Percentiles rank a stretch among this genome's conserved stretches.
These are phyloP conservation scores for Rhodamnia argentea DNA, from an alignment of 345 rosid species.

Conservation along the genomic window DNA sequence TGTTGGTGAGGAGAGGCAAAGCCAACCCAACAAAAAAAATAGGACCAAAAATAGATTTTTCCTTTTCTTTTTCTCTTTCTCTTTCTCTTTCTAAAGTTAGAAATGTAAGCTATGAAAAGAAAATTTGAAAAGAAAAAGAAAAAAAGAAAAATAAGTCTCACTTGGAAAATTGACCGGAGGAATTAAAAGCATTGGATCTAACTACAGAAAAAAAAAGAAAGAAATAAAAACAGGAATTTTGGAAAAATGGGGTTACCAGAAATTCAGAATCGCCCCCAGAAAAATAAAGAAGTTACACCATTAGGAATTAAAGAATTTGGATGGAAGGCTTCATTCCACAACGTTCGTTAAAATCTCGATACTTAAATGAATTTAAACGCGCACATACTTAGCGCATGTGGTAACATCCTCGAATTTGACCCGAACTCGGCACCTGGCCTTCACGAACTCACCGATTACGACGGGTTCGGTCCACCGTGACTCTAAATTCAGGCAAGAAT, in stretches of 20 bases:
- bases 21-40: not conserved
- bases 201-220: not conserved
- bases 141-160: not conserved
- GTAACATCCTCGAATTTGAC: not conserved
- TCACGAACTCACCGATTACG: not conserved
- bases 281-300: no score
- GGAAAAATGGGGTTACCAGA: no score
- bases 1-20: not conserved
- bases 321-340: not conserved
- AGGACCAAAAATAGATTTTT: not conserved
- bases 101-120: not conserved
- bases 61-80: no score
- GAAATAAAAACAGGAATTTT: no score
- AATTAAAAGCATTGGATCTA: not conserved
- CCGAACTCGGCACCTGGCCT: rapidly evolving
- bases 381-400: no score
- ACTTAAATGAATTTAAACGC: no score
- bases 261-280: no score
- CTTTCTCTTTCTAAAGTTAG: not conserved
- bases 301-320: not conserved
- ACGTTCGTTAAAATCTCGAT: no score
- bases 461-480: not conserved
- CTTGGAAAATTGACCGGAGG: not conserved
- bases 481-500: not conserved
- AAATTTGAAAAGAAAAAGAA: not conserved